Base-by-base conservation (phyloP, 1,284 basidiomycete genomes). In the Porphyrellus sp. region DNA sequence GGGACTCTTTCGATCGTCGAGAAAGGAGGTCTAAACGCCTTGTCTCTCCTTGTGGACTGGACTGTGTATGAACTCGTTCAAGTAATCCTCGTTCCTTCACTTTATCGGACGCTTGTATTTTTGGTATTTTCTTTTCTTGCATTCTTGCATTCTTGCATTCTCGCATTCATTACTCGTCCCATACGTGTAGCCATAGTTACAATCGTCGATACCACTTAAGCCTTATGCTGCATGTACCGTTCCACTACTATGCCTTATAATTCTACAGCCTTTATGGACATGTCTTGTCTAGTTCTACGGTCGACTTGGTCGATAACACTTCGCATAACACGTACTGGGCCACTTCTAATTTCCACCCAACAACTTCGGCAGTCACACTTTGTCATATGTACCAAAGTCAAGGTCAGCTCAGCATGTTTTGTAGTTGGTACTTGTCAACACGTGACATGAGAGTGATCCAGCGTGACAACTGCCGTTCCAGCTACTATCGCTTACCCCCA, bases 1-100 rank as follows among this genome's bases (percentile, higher is more conserved):
- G 51, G 54, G 48, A 16, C 50, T 64, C 37, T 67, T 67, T 52
- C 64, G 61, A 25, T 55, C 63, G 12, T 52, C 54, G 13, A 56
- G 46, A 49, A 69, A 57, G 51, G 56, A 67, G 35, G 47, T 51
- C 2, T 38, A 40, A 13, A 39, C 28, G 9, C 39, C 38, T 21
- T 59, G 23, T 16, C 38, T 2, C 3, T n/a, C n/a, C n/a, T 4
- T 33, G 15, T 4, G 30, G 31, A 33, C 31, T 33, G 15, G 31
- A 3, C 15, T 33, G 15, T 16, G n/a, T 16, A n/a, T 33, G 31
- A n/a, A 33, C 21, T 23, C 5, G 13, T n/a, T n/a, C n/a, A n/a
- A n/a, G n/a, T n/a, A n/a, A n/a, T n/a, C 11, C 35, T 40, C n/a
- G 13, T 15, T 13, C 4, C 30, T 8, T 16, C n/a, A 8, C n/a